phyloP scores from a whole-genome alignment of 768 basidiomycete species.

The Termitomyces heimii region DNA sequence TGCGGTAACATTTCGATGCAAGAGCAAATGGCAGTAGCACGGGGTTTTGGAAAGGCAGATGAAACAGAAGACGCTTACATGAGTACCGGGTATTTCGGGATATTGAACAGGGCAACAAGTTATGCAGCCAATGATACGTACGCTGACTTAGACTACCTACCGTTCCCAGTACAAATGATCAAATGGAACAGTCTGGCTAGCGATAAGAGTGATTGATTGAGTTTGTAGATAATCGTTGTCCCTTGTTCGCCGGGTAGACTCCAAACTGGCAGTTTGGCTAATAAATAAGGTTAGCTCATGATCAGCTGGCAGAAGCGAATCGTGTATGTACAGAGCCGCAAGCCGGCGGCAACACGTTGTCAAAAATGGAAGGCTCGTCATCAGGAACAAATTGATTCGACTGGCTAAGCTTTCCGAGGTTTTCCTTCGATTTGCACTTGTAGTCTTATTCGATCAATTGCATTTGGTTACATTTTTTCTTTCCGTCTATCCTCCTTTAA shows the following conservation, averaged over 20 bases:
- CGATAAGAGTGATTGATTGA: background rate
- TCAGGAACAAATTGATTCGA: background rate
- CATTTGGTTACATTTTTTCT: background rate
- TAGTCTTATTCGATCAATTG: background rate
- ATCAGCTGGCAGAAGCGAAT: constrained; percentile 1
- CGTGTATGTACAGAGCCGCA: background rate
- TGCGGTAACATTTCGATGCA: constrained; percentile 2
- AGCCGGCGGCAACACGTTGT: constrained; percentile 4
- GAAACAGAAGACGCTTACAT: constrained; percentile 5
- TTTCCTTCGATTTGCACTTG: background rate
- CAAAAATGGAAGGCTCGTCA: background rate
- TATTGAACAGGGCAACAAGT: constrained; percentile 2
- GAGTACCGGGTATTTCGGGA: constrained; percentile 5
- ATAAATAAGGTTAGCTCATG: background rate
- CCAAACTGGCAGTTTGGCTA: background rate
- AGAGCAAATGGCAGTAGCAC: background rate
- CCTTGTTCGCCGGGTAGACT: background rate
- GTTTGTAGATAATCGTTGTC: background rate
- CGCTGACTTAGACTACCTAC: background rate
- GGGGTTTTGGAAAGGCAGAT: constrained; percentile 5
- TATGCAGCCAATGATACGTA: background rate
- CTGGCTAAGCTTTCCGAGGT: no score
- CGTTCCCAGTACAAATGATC: background rate
- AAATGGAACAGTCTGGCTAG: background rate
- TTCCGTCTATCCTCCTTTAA: background rate